These are phyloP conservation scores for Davidsoniella australis DNA, from an alignment of 2,329 filamentous ascomycete genomes.

Conservation along the genomic window DNA sequence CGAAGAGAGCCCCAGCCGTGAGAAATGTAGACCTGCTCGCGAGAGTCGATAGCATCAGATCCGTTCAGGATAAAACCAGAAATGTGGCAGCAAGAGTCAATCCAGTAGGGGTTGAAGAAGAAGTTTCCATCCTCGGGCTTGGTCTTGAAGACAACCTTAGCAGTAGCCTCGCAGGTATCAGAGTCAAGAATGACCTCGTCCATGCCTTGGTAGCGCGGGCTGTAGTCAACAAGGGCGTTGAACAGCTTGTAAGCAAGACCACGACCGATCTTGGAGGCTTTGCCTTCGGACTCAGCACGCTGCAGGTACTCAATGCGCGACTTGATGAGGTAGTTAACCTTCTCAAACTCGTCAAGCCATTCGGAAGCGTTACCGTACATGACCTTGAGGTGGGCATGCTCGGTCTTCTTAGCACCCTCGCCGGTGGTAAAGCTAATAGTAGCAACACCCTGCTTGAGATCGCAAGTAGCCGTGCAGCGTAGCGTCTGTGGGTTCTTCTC, in stretches of 20 bases:
- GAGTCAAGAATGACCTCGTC: slow-evolving; percentile 39
- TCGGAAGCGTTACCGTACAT: slow-evolving; percentile 40
- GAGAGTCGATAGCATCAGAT: slow-evolving; percentile 36
- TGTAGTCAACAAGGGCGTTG: slow-evolving; percentile 38
- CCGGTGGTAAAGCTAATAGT: slow-evolving; percentile 42
- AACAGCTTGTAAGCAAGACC: slow-evolving; percentile 64
- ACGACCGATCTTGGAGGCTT: slow-evolving; percentile 55
- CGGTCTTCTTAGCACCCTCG: slow-evolving; percentile 38
- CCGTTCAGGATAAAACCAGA: slow-evolving; percentile 45
- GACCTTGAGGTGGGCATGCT: slow-evolving; percentile 46
- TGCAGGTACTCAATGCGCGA: slow-evolving; percentile 40
- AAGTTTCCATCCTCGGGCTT: slow-evolving; percentile 31
- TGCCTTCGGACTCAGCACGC: slow-evolving; percentile 44
- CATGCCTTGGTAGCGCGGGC: slow-evolving; percentile 36
- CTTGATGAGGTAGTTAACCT: slow-evolving; percentile 52
- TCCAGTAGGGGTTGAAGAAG: slow-evolving; percentile 40
- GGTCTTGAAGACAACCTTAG: slow-evolving; percentile 32
- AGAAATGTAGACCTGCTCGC: slow-evolving; percentile 39
- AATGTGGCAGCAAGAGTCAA: slow-evolving; percentile 41
- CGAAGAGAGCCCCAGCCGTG: slow-evolving; percentile 40
- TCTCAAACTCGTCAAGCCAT: slow-evolving; percentile 50
- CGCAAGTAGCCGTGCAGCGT: slow-evolving; percentile 40
- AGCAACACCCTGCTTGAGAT: slow-evolving; percentile 36
- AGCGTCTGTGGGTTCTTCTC: slow-evolving; percentile 36
- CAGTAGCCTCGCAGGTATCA: slow-evolving; percentile 35